phyloP scores from a whole-genome alignment of 176 grass and related monocot genomes.

The Aechmea fasciata region DNA sequence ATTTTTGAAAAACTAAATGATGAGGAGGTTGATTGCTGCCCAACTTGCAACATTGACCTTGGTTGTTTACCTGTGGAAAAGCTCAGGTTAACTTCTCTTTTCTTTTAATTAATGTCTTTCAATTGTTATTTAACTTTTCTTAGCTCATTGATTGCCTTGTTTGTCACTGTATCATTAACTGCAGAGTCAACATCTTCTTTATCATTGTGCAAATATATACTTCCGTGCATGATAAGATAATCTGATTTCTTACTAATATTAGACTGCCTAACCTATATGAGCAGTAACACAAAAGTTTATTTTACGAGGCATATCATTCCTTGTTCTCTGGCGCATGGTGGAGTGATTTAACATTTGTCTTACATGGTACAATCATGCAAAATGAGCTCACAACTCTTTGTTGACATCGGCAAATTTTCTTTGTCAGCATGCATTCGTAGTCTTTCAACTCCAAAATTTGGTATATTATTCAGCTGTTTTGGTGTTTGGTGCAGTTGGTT shows the following conservation, averaged over 20 bases:
- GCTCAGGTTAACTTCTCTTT: conserved; percentile 47
- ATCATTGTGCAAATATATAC: background rate
- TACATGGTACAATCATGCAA: too few relatives aligned
- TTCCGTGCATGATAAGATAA: background rate
- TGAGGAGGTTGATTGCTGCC: conserved; percentile 57
- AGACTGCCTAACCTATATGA: background rate
- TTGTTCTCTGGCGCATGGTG: too few relatives aligned
- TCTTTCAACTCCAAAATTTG: too few relatives aligned
- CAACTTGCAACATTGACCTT: conserved; percentile 66
- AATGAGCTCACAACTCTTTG: too few relatives aligned
- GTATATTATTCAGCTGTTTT: too few relatives aligned
- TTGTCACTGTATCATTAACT: background rate
- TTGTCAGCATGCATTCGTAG: too few relatives aligned
- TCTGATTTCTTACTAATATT: background rate
- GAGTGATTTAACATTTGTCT: too few relatives aligned
- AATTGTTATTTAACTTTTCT: background rate
- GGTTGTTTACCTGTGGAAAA: conserved; percentile 75
- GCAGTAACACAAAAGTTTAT: too few relatives aligned
- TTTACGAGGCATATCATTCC: too few relatives aligned
- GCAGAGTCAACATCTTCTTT: background rate
- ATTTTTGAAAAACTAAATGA: conserved; percentile 80
- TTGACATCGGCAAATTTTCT: too few relatives aligned
- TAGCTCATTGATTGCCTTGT: background rate
- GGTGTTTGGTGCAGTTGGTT: too few relatives aligned
- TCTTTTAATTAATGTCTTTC: conserved; percentile 4